phyloP scores from a whole-genome alignment of 2,329 filamentous ascomycete species.

The Curvularia sp. region DNA sequence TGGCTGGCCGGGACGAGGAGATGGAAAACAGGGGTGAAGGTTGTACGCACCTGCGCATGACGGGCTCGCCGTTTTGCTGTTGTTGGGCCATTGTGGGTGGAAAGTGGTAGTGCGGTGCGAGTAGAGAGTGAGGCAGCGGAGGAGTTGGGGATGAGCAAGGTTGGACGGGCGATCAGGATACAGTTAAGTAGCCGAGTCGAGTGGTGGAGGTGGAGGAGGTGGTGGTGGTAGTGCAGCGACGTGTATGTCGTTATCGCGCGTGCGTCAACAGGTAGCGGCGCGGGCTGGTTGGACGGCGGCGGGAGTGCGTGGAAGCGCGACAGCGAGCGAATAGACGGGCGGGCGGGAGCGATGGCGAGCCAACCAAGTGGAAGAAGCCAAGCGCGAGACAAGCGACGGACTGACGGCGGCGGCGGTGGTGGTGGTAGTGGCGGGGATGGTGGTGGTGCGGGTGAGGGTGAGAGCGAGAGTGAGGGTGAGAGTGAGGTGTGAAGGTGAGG shows the following conservation, averaged over 20 bases:
- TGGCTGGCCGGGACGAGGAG: no score
- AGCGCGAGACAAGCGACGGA: slow-evolving; percentile 22
- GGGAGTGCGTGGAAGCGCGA: slow-evolving; percentile 10
- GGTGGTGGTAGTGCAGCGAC: slow-evolving; percentile 5
- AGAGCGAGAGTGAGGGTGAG: background rate
- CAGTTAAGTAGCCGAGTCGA: slow-evolving; percentile 22
- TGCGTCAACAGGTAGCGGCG: slow-evolving; percentile 9
- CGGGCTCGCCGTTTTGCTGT: slow-evolving; percentile 58
- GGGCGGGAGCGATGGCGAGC: background rate
- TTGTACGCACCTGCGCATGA: slow-evolving; percentile 69
- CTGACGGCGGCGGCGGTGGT: background rate
- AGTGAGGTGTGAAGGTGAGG: background rate
- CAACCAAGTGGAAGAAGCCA: slow-evolving; percentile 1
- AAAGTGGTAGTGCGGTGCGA: slow-evolving; percentile 1
- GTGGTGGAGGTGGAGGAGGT: background rate
- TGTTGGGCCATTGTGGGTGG: slow-evolving; percentile 47
- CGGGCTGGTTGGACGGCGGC: slow-evolving; percentile 19
- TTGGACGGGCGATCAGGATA: slow-evolving; percentile 12
- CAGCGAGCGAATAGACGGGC: slow-evolving; percentile 9
- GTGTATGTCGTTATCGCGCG: slow-evolving; percentile 9
- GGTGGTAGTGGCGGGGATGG: background rate
- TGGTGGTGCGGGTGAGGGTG: background rate
- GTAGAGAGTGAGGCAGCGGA: slow-evolving; percentile 7
- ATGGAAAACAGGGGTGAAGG: slow-evolving; percentile 12
- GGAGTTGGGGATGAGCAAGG: background rate